Evolutionary conservation across 192 early-diverging fungal species (phyloP).

Genomic region (Backusella liffmaniae): DNA sequence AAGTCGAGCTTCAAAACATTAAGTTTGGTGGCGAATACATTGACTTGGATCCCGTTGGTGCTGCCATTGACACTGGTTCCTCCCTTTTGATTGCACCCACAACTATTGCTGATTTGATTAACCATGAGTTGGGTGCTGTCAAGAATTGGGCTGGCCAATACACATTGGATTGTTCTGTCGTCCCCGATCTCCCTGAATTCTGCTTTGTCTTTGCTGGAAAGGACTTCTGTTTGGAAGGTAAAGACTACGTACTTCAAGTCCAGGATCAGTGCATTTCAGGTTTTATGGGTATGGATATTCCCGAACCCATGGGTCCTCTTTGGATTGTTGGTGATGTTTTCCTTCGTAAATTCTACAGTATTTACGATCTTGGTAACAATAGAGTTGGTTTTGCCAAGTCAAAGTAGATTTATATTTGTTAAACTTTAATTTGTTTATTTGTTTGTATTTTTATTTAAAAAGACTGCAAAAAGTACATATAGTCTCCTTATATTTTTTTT

Average conservation of each 20-base stretch:
- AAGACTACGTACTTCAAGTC: conserved; percentile 65
- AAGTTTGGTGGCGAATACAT: conserved; percentile 76
- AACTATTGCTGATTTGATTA: conserved; percentile 82
- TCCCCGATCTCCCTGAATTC: conserved; percentile 76
- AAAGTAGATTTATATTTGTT: neutral
- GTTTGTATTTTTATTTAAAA: neutral
- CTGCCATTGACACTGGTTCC: conserved; percentile 91
- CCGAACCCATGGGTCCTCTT: conserved; percentile 64
- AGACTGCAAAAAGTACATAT: neutral
- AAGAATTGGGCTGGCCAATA: conserved; percentile 88
- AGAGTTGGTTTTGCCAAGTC: conserved; percentile 66
- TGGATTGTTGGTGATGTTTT: conserved; percentile 90
- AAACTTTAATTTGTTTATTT: neutral
- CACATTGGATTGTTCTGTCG: conserved; percentile 71
- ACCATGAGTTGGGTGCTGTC: conserved; percentile 86
- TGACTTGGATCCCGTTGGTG: conserved; percentile 60
- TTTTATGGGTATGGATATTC: conserved; percentile 94
- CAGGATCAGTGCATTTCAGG: conserved; percentile 70
- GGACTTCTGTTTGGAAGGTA: conserved; percentile 49
- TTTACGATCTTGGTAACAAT: conserved; percentile 67
- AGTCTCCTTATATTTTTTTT: neutral
- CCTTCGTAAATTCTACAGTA: conserved; percentile 78
- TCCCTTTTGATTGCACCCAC: conserved; percentile 84
- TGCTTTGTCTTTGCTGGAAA: conserved; percentile 67
- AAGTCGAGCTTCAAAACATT: conserved; percentile 84